These are phyloP conservation scores for Rhodotorula toruloides DNA, from an alignment of 768 basidiomycete species.

Conservation along the genomic window DNA sequence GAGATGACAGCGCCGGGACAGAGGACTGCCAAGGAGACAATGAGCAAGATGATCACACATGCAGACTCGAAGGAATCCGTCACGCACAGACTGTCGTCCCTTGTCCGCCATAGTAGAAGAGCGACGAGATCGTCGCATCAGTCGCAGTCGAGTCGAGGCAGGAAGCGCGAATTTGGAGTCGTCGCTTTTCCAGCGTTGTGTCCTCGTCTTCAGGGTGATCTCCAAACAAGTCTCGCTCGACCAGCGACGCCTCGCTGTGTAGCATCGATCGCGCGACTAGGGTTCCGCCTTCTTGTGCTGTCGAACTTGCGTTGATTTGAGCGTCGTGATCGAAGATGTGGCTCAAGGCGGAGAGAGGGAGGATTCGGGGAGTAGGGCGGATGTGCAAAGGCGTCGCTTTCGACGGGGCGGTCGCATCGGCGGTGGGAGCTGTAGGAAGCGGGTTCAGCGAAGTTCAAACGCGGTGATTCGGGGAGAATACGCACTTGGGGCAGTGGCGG, in stretches of 20 bases:
- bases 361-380: background rate
- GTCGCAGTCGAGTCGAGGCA: constrained; percentile 7
- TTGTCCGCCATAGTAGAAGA: constrained; percentile 15
- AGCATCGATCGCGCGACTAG: too few species aligned
- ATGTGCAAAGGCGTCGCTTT: background rate
- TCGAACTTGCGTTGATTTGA: background rate
- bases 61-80: background rate
- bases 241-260: background rate
- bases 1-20: constrained; percentile 19
- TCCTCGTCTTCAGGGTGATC: background rate
- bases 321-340: background rate
- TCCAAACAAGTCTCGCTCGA: background rate
- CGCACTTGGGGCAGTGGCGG: background rate
- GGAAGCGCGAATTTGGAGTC: background rate
- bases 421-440: background rate
- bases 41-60: too few species aligned
- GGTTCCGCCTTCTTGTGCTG: background rate
- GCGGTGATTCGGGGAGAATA: background rate
- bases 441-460: background rate
- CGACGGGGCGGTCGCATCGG: background rate
- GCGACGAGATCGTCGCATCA: constrained; percentile 8
- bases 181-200: background rate
- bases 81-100: background rate
- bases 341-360: background rate
- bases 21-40: background rate